Conservation (phyloP, 2,329 filamentous ascomycete species). For the Monilinia laxa region DNA sequence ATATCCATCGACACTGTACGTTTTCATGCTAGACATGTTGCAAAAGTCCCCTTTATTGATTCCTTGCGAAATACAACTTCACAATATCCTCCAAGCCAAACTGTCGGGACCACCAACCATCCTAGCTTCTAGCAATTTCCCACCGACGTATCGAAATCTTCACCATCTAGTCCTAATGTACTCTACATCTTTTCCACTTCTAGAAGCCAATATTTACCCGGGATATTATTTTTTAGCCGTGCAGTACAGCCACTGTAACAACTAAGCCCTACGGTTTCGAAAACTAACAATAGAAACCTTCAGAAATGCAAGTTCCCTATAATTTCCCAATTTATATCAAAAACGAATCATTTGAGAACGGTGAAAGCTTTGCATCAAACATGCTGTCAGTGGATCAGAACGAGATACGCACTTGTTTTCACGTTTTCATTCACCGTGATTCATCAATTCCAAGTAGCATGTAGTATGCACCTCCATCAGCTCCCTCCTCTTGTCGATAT, state of each 20-base stretch:
- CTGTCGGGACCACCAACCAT: neutral
- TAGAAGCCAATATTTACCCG: neutral
- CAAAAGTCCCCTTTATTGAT: neutral
- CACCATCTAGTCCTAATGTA: neutral
- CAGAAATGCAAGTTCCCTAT: neutral
- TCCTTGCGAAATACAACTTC: neutral
- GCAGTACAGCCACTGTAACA: neutral
- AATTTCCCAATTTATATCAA: neutral
- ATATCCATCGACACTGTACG: neutral
- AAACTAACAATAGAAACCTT: neutral
- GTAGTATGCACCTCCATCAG: neutral
- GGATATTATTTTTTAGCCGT: neutral
- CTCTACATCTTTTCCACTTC: neutral
- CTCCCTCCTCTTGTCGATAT: neutral
- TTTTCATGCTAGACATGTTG: neutral
- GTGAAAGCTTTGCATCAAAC: neutral
- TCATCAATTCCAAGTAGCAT: neutral
- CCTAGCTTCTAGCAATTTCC: neutral
- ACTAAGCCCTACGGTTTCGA: neutral
- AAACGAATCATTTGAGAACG: neutral
- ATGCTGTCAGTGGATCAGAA: neutral
- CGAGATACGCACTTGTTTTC: neutral
- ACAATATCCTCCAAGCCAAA: neutral
- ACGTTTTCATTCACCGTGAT: neutral
- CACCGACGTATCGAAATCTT: neutral